Base-by-base conservation (phyloP, 805 yeast species). In the Yamadazyma akitaensis region DNA sequence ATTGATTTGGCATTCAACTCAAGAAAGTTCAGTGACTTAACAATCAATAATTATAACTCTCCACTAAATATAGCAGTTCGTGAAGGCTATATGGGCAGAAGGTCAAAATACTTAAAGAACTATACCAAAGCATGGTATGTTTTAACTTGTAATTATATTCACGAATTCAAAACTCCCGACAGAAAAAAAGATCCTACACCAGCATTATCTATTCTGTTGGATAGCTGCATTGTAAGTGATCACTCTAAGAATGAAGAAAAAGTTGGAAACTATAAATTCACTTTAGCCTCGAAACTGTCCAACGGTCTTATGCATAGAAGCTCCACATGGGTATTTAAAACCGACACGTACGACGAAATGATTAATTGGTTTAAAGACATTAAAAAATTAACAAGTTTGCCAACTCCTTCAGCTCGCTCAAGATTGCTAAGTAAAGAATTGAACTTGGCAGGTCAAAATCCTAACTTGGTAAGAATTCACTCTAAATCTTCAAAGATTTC, bases 241-340 rank as follows among this genome's bases (percentile, higher is more conserved):
- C 96, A 88, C 67, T 82, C 92, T 11, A 81, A 82, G 61, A 82
- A 81, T 56, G 88, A 85, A 53, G 80, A 83, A 24, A 72, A 67
- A 43, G 63, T 73, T 33, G 73, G 79, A 2, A 70, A 68, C 48
- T 82, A 82, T 62, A 90, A 90, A 67, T 94, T 92, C 65, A 87
- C 90, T 10, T 70, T 92, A 50, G 81, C 79, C 53, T 81, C 90
- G 14, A 88, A 85, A 58, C 71, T 63, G 61, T 82, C 84, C 52
- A 80, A 82, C 50, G 94, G 94, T 12, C 68, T 85, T 49, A 75
- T 88, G 51, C 84, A 82, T 51, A 76, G 88, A 58, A 88, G 89
- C 37, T 97, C 91, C 67, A 90, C 89, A 58, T 89, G 94, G 88
- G 94, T 91, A n/a, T 91, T 92, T 71, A 77, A 96, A 53, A 84